Evolutionary conservation across 495 filamentous ascomycete genomes (phyloP), one percentile per base, ranked within the genome.

Genomic region (Corynascus novoguineensis): DNA sequence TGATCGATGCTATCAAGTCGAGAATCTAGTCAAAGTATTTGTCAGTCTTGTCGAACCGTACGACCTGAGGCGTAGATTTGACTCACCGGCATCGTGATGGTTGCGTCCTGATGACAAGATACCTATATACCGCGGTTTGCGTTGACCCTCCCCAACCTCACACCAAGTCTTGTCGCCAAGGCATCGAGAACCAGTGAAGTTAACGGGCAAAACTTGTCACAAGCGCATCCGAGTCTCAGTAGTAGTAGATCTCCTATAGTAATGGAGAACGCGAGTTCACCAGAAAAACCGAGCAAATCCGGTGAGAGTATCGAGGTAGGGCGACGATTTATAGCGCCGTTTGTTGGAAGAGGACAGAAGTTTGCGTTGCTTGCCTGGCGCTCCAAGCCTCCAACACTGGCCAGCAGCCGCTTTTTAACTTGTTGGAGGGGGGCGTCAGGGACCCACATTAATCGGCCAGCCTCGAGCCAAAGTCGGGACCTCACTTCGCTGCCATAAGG

Each of bases 1-100:
- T 75, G 57, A 83, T 83, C 61, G 77, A 74, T 52, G 79, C 80
- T 35, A 83, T 73, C 31, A 83, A 70, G 42, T 83, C 80, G 28
- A 70, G 62, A 59, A 83, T 81, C 78, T 77, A 51, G 37, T n/a
- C 49, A 4, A 24, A 46, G 17, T 27, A 27, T 34, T 28, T 34
- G 52, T 64, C 53, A 61, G 59, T 50, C 46, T 55, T 38, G 19
- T 40, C 42, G 8, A 15, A 29, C 17, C 22, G 28, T 15, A 25
- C 10, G 8, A 34, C 44, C 12, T 1, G 53, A 55, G 41, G 34
- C 44, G 19, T 6, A 45, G 29, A 12, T 21, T 9, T 3, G 9
- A n/a, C 67, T 41, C 53, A 71, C 68, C 53, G 64, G 58, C 68
- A 69, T 71, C 44, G 51, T 64, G 42, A 37, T 51, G 22, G 38